Evolutionary conservation across 345 rosid genomes (phyloP).

Genomic region (Hevea brasiliensis): DNA sequence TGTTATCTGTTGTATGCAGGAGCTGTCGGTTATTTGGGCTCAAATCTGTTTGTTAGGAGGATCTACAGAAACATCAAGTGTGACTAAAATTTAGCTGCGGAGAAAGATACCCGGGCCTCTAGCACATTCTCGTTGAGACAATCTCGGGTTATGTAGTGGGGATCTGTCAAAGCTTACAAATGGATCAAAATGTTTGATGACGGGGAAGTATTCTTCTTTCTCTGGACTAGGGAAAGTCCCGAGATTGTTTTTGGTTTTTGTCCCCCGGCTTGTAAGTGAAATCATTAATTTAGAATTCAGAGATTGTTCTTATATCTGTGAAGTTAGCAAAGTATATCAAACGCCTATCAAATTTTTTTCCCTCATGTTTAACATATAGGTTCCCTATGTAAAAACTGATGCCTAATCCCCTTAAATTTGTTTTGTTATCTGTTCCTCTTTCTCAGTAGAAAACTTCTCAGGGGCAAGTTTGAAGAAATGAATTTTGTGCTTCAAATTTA

Average conservation of each 20-base stretch:
- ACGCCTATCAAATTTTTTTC: conserved; percentile 15
- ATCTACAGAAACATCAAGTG: conserved; percentile 98
- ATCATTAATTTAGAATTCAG: conserved; percentile 50
- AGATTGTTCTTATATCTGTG: conserved; percentile 44
- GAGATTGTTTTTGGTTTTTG: conserved; percentile 32
- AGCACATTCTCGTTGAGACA: conserved; percentile 27
- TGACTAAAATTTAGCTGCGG: conserved; percentile 44
- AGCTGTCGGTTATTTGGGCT: conserved; percentile 91
- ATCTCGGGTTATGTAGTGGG: conserved; percentile 22
- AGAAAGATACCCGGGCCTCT: conserved; percentile 23
- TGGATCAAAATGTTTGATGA: conserved; percentile 30
- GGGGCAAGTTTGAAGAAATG: conserved; percentile 24
- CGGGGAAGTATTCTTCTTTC: conserved; percentile 33
- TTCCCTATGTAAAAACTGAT: neutral
- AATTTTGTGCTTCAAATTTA: conserved; percentile 21
- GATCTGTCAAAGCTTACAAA: conserved; percentile 18
- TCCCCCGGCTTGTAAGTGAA: conserved; percentile 48
- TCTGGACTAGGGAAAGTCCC: conserved; percentile 36
- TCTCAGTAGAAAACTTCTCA: conserved; percentile 12
- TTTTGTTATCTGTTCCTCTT: conserved; percentile 18
- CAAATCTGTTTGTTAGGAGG: conserved; percentile 89
- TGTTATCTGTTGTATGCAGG: conserved; percentile 42
- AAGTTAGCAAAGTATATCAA: conserved; percentile 37
- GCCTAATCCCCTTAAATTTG: conserved; percentile 10
- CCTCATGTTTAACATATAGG: conserved; percentile 6